Conservation (phyloP, 768 basidiomycete genomes). For the Pholiota microspora region DNA sequence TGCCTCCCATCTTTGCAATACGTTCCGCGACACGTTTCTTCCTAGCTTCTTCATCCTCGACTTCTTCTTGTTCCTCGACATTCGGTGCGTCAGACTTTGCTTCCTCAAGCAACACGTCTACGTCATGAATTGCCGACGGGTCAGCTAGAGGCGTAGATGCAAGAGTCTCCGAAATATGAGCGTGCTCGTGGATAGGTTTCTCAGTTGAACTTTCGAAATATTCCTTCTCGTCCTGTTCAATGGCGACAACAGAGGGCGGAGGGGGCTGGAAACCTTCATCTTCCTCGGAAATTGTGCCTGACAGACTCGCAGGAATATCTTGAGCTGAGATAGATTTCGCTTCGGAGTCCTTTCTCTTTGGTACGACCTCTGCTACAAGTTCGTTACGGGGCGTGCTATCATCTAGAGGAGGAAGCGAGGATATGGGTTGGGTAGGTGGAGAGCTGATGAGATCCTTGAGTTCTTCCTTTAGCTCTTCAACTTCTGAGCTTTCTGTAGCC, state of each 20-base stretch:
- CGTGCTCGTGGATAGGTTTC: neutral
- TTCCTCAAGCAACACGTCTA: neutral
- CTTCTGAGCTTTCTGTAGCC: neutral
- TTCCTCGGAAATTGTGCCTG: neutral
- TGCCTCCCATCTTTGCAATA: slow-evolving; percentile 66
- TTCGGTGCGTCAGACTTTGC: neutral
- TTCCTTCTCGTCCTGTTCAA: neutral
- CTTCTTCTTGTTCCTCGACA: slow-evolving; percentile 4
- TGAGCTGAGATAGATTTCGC: neutral
- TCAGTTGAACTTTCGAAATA: too few species aligned
- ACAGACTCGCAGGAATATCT: too few species aligned
- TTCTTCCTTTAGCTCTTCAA: neutral
- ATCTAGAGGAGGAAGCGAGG: neutral
- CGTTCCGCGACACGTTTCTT: slow-evolving; percentile 60
- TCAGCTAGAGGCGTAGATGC: neutral
- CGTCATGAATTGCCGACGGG: neutral
- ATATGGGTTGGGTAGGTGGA: neutral
- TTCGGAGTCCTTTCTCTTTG: neutral
- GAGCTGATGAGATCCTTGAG: neutral
- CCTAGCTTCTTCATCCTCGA: slow-evolving; percentile 38
- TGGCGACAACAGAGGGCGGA: slow-evolving; percentile 1
- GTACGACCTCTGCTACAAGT: neutral
- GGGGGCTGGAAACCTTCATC: neutral
- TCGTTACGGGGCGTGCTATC: neutral
- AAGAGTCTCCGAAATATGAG: too few species aligned